Evolutionary conservation across 768 basidiomycete species (phyloP).

Genomic region (Gymnopilus junonius): DNA sequence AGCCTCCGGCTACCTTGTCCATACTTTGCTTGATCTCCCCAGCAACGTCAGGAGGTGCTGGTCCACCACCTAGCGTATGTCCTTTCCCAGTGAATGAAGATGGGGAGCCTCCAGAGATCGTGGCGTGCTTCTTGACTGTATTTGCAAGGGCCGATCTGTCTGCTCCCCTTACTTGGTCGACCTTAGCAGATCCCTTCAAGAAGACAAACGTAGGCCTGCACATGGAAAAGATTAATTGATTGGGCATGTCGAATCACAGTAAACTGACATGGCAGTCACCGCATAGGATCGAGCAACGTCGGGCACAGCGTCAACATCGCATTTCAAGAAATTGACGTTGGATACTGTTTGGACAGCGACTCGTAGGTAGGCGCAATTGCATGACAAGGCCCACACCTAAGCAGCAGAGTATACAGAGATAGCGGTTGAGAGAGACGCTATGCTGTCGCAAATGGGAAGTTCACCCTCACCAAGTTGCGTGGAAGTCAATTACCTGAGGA

Average conservation of each 20-base stretch:
- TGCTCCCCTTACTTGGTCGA: constrained; percentile 77
- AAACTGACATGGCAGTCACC: constrained; percentile 73
- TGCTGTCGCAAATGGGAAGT: background rate
- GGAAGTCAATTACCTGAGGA: constrained; percentile 81
- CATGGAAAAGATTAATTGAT: background rate
- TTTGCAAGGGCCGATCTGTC: constrained; percentile 61
- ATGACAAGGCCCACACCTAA: constrained; percentile 88
- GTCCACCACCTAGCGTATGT: constrained; percentile 66
- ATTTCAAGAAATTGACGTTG: constrained; percentile 82
- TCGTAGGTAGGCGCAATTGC: constrained; percentile 80
- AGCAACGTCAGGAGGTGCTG: constrained; percentile 38
- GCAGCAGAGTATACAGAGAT: background rate
- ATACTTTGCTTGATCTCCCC: constrained; percentile 36
- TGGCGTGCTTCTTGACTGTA: constrained; percentile 58
- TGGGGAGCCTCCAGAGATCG: constrained; percentile 36
- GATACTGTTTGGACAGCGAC: constrained; percentile 67
- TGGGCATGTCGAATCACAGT: background rate
- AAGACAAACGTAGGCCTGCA: constrained; percentile 86
- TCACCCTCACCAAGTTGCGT: constrained; percentile 71
- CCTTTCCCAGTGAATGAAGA: constrained; percentile 73
- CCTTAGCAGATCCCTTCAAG: constrained; percentile 64
- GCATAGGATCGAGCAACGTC: constrained; percentile 70
- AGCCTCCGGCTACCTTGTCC: constrained; percentile 36
- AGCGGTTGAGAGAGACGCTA: background rate
- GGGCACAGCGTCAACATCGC: constrained; percentile 72